These are phyloP conservation scores for Cornus controversa DNA, from an alignment of 148 eudicot genomes.

Conservation along the genomic window DNA sequence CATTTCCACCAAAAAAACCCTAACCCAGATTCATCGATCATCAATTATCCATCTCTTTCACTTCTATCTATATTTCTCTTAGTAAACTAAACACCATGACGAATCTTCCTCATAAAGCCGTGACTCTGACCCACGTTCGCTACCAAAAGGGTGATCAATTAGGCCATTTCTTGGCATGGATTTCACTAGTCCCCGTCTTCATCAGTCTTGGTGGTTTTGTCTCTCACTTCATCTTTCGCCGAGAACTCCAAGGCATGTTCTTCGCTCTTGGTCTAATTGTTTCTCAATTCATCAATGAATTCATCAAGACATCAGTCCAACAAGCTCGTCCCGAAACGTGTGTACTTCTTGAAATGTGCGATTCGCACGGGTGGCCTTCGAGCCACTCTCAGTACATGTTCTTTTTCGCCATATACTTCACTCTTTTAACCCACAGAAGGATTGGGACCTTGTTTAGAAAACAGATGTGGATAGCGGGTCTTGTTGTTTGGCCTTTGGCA, in stretches of 20 bases:
- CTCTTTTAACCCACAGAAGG: slow-evolving; percentile 45
- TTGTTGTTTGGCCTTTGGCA: slow-evolving; percentile 65
- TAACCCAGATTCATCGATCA: neutral
- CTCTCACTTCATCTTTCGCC: slow-evolving; percentile 81
- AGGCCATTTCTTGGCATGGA: slow-evolving; percentile 82
- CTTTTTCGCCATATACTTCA: slow-evolving; percentile 72
- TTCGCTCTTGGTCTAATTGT: slow-evolving; percentile 66
- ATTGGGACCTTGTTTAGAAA: slow-evolving; percentile 41
- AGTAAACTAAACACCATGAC: too few relatives aligned
- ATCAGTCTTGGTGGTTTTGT: slow-evolving; percentile 75
- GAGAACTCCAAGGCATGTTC: slow-evolving; percentile 73
- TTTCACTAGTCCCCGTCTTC: slow-evolving; percentile 83
- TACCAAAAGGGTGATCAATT: slow-evolving; percentile 72
- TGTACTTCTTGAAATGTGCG: slow-evolving; percentile 71
- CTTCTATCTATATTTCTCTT: too few relatives aligned
- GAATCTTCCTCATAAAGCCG: slow-evolving; percentile 54
- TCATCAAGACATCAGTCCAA: slow-evolving; percentile 60
- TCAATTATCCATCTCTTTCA: too few relatives aligned
- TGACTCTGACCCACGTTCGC: slow-evolving; percentile 85
- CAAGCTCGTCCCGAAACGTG: slow-evolving; percentile 86
- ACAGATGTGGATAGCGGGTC: slow-evolving; percentile 35
- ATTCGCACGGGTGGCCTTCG: slow-evolving; percentile 96
- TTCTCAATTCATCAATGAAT: slow-evolving; percentile 73
- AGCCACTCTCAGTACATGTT: slow-evolving; percentile 87
- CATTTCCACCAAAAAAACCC: neutral